phyloP scores from a whole-genome alignment of 768 basidiomycete species.

The Trametes meyenii region DNA sequence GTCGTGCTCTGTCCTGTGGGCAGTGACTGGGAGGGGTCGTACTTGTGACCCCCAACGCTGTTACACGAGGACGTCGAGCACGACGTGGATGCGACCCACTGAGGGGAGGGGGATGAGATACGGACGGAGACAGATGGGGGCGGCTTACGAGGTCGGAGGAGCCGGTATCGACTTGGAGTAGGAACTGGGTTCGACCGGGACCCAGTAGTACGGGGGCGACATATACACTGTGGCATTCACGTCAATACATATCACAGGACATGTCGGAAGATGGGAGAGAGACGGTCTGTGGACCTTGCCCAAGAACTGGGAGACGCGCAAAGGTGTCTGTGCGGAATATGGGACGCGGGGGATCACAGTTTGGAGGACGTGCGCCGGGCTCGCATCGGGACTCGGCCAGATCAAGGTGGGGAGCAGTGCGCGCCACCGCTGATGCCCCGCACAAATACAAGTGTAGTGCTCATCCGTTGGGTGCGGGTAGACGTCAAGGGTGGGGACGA shows the following conservation, averaged over 20 bases:
- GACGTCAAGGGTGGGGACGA: no score
- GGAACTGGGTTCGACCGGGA: constrained; percentile 41
- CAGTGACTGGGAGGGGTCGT: constrained; percentile 55
- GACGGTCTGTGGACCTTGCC: no score
- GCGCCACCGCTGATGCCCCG: no score
- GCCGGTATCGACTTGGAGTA: constrained; percentile 79
- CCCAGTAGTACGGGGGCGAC: constrained; percentile 64
- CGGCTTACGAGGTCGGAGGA: constrained; percentile 70
- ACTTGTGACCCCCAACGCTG: constrained; percentile 48
- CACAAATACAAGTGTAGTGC: no score
- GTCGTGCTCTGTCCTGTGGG: constrained; percentile 47
- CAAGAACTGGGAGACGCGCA: no score
- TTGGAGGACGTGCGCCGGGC: no score
- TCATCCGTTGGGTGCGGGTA: no score
- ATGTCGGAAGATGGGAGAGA: no score
- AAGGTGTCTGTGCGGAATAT: neutral
- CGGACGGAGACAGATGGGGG: constrained; percentile 22
- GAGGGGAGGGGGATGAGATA: constrained; percentile 16
- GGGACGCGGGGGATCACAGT: neutral
- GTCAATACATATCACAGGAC: constrained; percentile 4
- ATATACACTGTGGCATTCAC: constrained; percentile 52
- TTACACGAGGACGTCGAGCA: constrained; percentile 60
- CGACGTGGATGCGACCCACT: constrained; percentile 78
- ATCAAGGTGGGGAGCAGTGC: no score
- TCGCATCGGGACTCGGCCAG: no score